These are phyloP conservation scores for Jatropha podagrica DNA, from an alignment of 441 rosid species.

Conservation along the genomic window DNA sequence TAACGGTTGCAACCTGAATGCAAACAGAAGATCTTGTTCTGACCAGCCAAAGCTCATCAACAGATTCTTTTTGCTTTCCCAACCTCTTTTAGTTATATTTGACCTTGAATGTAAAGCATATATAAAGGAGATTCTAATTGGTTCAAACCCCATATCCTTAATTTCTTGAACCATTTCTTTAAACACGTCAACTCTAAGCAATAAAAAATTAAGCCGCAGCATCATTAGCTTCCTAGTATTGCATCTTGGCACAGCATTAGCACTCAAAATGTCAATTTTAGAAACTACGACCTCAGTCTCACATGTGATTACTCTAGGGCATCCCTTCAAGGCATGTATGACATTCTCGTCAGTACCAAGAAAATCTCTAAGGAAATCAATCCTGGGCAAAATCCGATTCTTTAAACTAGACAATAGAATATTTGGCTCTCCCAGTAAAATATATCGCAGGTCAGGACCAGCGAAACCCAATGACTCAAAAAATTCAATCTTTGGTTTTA, in stretches of 20 bases:
- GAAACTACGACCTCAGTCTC: neutral
- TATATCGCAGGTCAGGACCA: neutral
- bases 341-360: neutral
- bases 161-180: neutral
- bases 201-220: neutral
- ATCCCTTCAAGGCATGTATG: neutral
- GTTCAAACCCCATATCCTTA: conserved; percentile 7
- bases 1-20: conserved; percentile 5
- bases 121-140: neutral
- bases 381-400: neutral
- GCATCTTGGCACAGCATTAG: neutral
- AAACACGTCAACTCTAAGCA: neutral
- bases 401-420: neutral
- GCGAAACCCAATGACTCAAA: neutral
- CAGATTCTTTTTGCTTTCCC: conserved; percentile 6
- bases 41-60: conserved; percentile 17
- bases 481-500: conserved; percentile 2
- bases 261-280: neutral
- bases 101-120: neutral
- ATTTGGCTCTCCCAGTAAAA: neutral
- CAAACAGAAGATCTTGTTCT: neutral
- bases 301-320: too few relatives aligned
- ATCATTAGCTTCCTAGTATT: neutral
- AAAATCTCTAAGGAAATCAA: neutral
- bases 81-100: neutral